Base-by-base conservation (phyloP, 352 stramenopile species). In the Pythium volutum region DNA sequence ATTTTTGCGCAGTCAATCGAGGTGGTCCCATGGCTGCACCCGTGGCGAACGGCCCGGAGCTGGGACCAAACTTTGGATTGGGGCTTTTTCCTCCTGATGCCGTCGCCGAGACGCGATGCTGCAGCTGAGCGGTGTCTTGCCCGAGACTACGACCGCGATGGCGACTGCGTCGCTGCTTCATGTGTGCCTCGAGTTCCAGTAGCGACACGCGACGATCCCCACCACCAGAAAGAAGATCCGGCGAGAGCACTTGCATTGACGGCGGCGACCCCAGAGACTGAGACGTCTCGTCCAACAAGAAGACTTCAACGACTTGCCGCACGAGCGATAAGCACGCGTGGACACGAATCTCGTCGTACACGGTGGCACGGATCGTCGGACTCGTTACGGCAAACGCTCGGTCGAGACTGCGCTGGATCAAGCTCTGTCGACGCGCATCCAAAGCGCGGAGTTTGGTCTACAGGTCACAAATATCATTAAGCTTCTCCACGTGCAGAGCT, bases 181-280 rank as follows among this genome's bases (percentile, higher is more conserved):
- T 48, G 18, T 83, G 74, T n/a, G 77, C 55, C 33, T 92, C 77
- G 15, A 87, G 66, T 45, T 84, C 80, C 1, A 87, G 34, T 1
- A 89, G 58, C 6, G 75, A 84, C 7, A 78, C 22, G 1, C 76
- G 60, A 2, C 64, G 65, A 64, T 88, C 74, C 3, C 67, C 70
- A 7, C 59, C 41, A 23, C 31, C 31, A 8, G 31, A 8, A 8
- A 67, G 51, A 5, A 86, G 53, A 39, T 85, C 76, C 0, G 82
- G 80, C 11, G 80, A 87, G 0, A 90, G 72, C 10, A 92, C 61
- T 16, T 76, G 69, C 8, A n/a, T n/a, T n/a, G n/a, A n/a, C n/a
- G n/a, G n/a, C n/a, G n/a, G n/a, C n/a, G n/a, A n/a, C n/a, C n/a
- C n/a, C n/a, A 62, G 22, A 4, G 46, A 54, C 1, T 73, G 49